Evolutionary conservation across 164 flowering plant genomes (phyloP).

Genomic region (Tetrastigma voinierianum): DNA sequence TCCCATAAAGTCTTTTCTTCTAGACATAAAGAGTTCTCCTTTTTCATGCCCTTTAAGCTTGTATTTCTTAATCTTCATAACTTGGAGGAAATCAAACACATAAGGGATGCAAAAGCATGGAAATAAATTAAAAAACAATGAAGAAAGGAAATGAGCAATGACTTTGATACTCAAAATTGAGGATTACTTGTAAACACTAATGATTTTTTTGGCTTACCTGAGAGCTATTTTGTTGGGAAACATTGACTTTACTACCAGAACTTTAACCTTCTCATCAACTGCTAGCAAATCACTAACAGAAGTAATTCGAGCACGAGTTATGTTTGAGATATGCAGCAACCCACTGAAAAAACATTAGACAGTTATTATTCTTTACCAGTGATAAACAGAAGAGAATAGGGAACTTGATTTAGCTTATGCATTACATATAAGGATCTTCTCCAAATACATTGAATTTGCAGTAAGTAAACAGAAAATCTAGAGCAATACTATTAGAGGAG

Average conservation of each 20-base stretch:
- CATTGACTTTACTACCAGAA: conserved; percentile 75
- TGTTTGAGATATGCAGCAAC: conserved; percentile 86
- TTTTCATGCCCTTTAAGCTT: neutral
- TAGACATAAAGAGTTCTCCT: neutral
- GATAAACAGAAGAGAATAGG: neutral
- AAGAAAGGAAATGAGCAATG: neutral
- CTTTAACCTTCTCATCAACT: conserved; percentile 80
- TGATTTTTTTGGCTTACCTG: conserved; percentile 42
- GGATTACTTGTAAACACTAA: neutral
- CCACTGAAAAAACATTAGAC: conserved; percentile 59
- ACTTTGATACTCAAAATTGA: too few relatives aligned
- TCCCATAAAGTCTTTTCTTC: neutral
- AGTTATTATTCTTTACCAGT: neutral
- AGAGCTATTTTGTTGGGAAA: conserved; percentile 84
- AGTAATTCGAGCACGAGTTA: conserved; percentile 44
- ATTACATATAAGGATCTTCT: neutral
- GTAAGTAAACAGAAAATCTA: neutral
- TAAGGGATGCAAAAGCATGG: neutral
- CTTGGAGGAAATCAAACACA: neutral
- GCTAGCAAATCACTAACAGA: conserved; percentile 64
- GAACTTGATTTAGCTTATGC: neutral
- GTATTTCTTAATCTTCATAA: neutral
- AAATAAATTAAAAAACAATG: neutral
- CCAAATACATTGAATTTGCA: neutral
- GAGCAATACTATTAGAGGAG: neutral